A percentile compares a stretch with the other conserved stretches of the same genome.
Conservation (phyloP, 169 alveolate genomes). For the Plasmodium gonderi region DNA sequence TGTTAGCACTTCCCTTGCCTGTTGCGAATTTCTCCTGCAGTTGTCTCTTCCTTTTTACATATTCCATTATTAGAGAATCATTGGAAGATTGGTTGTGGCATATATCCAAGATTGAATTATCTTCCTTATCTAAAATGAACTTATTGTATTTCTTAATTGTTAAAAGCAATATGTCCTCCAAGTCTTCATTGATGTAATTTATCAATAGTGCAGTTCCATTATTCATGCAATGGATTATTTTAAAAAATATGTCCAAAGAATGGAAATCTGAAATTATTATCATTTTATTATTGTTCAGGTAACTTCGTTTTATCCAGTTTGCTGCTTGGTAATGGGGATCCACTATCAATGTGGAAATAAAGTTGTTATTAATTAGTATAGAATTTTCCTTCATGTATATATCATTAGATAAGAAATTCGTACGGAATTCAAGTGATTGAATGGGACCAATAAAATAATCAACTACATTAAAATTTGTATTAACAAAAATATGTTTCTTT, state of each 20-base stretch:
- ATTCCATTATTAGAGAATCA: conserved; percentile 20
- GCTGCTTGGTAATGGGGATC: conserved; percentile 70
- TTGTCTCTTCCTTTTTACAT: conserved; percentile 14
- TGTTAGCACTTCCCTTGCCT: neutral
- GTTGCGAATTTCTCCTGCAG: neutral
- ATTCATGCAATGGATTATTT: conserved; percentile 70
- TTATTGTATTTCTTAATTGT: conserved; percentile 60
- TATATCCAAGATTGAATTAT: neutral
- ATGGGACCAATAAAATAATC: conserved; percentile 75
- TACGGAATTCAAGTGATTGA: conserved; percentile 53
- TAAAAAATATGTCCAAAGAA: conserved; percentile 39
- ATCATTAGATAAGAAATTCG: conserved; percentile 57
- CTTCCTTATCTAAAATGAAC: conserved; percentile 42
- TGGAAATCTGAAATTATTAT: conserved; percentile 30
- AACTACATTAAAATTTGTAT: conserved; percentile 61
- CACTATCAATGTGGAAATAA: conserved; percentile 50
- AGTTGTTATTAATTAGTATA: conserved; percentile 62
- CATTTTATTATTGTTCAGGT: conserved; percentile 2
- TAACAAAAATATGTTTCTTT: conserved; percentile 46
- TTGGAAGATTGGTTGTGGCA: conserved; percentile 1
- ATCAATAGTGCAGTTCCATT: conserved; percentile 45
- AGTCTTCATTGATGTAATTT: conserved; percentile 31
- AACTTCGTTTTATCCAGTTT: conserved; percentile 63
- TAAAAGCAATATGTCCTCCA: conserved; percentile 54
- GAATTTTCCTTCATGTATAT: conserved; percentile 68